Percentiles rank a stretch among this genome's conserved stretches.
Evolutionary conservation across 1,139 yeast genomes (phyloP).

Genomic region (Suzukiozyma palmioleophila): DNA sequence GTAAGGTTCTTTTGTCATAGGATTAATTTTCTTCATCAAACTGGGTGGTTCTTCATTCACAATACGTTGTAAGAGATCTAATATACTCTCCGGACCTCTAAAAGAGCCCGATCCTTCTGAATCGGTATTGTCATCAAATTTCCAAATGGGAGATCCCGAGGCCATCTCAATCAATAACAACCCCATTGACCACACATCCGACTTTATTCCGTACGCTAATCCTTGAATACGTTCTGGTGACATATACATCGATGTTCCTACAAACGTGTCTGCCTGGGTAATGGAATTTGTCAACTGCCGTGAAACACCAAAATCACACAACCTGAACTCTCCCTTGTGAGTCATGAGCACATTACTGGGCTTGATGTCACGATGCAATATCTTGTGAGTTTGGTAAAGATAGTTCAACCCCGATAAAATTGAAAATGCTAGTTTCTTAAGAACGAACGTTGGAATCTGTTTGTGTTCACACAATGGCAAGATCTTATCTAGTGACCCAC

Average conservation of each 20-base stretch:
- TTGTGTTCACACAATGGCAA: constrained; percentile 44
- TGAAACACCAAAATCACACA: constrained; percentile 93
- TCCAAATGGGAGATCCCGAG: constrained; percentile 59
- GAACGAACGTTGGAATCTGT: constrained; percentile 56
- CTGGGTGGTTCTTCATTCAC: constrained; percentile 91
- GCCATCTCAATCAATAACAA: constrained; percentile 85
- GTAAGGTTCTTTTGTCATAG: constrained; percentile 21
- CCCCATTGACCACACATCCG: constrained; percentile 97
- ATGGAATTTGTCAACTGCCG: constrained; percentile 87
- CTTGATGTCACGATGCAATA: constrained; percentile 72
- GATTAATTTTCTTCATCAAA: constrained; percentile 31
- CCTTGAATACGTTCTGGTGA: constrained; percentile 98
- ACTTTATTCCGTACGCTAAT: constrained; percentile 82
- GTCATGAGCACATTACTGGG: constrained; percentile 68
- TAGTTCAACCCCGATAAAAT: constrained; percentile 80
- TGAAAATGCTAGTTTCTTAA: constrained; percentile 71
- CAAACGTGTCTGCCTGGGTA: constrained; percentile 86
- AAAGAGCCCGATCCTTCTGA: constrained; percentile 12
- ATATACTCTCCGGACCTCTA: constrained; percentile 72
- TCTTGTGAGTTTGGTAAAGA: constrained; percentile 74
- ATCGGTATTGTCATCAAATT: constrained; percentile 25
- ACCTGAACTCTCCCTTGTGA: constrained; percentile 72
- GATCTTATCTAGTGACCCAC: constrained; percentile 86
- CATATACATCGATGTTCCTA: constrained; percentile 97
- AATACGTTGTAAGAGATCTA: constrained; percentile 84